Percentiles rank a stretch among this genome's conserved stretches.
These are phyloP conservation scores for Magnusiomyces fungicola DNA, from an alignment of 1,139 yeast genomes.

Conservation along the genomic window DNA sequence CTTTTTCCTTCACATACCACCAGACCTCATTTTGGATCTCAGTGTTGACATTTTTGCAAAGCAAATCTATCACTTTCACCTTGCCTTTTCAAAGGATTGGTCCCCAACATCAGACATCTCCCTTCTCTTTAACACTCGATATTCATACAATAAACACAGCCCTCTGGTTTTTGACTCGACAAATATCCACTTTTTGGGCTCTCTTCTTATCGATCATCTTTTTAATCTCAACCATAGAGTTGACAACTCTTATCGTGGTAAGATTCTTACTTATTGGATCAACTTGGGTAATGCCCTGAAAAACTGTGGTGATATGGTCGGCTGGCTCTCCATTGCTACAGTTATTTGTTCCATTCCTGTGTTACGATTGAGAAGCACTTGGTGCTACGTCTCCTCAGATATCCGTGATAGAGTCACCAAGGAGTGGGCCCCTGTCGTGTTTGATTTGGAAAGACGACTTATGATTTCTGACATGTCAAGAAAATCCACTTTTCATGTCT, in stretches of 20 bases:
- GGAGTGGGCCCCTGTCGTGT: slow-evolving; percentile 93
- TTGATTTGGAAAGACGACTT: slow-evolving; percentile 75
- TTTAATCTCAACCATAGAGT: slow-evolving; percentile 32
- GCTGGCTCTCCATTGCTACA: slow-evolving; percentile 90
- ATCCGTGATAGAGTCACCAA: slow-evolving; percentile 57
- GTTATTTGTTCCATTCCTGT: slow-evolving; percentile 78
- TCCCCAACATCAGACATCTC: slow-evolving; percentile 63
- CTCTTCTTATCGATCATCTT: slow-evolving; percentile 63
- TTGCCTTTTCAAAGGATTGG: slow-evolving; percentile 46
- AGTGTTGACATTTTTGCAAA: slow-evolving; percentile 29
- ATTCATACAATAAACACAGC: slow-evolving; percentile 40
- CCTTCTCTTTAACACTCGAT: slow-evolving; percentile 41
- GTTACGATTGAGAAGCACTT: slow-evolving; percentile 61
- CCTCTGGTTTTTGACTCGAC: slow-evolving; percentile 64
- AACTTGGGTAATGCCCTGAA: slow-evolving; percentile 73
- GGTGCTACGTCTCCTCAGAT: slow-evolving; percentile 65
- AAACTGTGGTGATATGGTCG: slow-evolving; percentile 83
- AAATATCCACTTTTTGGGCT: slow-evolving; percentile 71
- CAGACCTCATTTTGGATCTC: slow-evolving; percentile 31
- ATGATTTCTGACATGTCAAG: slow-evolving; percentile 45
- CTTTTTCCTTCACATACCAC: slow-evolving; percentile 22
- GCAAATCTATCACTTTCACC: slow-evolving; percentile 34
- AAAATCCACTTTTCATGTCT: slow-evolving; percentile 55
- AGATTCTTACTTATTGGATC: slow-evolving; percentile 75
- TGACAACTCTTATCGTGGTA: slow-evolving; percentile 46